phyloP scores from a whole-genome alignment of 2,329 filamentous ascomycete species.

The Periconia digitata region DNA sequence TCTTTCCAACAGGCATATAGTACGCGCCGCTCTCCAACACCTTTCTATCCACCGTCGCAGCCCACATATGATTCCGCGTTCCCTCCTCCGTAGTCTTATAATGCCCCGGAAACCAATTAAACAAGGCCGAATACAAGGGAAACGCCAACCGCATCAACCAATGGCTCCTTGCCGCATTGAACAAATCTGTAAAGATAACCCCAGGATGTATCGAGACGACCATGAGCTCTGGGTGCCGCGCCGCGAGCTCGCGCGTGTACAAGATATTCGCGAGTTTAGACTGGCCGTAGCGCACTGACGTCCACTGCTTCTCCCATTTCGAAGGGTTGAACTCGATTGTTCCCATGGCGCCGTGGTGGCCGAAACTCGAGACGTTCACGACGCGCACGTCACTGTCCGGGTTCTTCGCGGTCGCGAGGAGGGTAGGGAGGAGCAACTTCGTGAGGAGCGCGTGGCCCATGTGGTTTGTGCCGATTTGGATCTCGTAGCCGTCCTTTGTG shows the following conservation, averaged over 20 bases:
- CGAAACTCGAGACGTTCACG: constrained; percentile 43
- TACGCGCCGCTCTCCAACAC: constrained; percentile 47
- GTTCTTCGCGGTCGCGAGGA: constrained; percentile 45
- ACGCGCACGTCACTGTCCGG: constrained; percentile 48
- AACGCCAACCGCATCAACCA: constrained; percentile 25
- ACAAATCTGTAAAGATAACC: constrained; percentile 51
- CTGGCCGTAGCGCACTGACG: constrained; percentile 49
- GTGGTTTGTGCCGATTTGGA: constrained; percentile 56
- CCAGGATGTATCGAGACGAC: constrained; percentile 53
- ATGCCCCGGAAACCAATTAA: constrained; percentile 30
- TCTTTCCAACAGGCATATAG: constrained; percentile 41
- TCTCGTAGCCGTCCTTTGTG: constrained; percentile 53
- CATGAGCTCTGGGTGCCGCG: constrained; percentile 49
- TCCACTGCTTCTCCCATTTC: constrained; percentile 30
- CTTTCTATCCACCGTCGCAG: constrained; percentile 35
- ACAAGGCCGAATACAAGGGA: constrained; percentile 28
- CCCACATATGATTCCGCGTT: constrained; percentile 48
- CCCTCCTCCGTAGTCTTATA: constrained; percentile 35
- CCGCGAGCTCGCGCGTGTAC: constrained; percentile 47
- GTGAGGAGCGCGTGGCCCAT: constrained; percentile 54
- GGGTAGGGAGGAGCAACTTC: constrained; percentile 47
- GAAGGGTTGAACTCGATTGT: constrained; percentile 42
- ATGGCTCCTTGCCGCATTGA: constrained; percentile 22
- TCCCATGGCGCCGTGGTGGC: constrained; percentile 20
- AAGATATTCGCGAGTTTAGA: constrained; percentile 56